Base-by-base conservation (phyloP, 352 stramenopile species). In the Achlya hypogyna region DNA sequence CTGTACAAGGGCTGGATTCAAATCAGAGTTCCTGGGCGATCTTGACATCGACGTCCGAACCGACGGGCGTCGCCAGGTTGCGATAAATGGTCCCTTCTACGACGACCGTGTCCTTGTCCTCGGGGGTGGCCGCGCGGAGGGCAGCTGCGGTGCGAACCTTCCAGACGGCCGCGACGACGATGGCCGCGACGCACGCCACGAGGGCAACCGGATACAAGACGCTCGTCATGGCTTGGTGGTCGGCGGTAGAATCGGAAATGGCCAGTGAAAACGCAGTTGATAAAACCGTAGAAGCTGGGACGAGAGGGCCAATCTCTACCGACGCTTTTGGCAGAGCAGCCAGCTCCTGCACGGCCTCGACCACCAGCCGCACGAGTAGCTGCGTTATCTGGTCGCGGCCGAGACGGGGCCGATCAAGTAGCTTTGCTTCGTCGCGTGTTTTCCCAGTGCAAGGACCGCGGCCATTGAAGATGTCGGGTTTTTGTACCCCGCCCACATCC, bases 391-490 rank as follows among this genome's bases (percentile, higher is more conserved):
- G 49, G 49, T 56, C 49, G n/a, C n/a, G n/a, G n/a, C n/a, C n/a
- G 49, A 56, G 49, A 56, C 49, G 31, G 31, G 49, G 31, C 49
- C 25, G 22, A 22, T 20, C 49, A 56, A 56, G 38, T 45, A 45
- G 38, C 38, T 45, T 45, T n/a, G 49, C 49, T 56, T n/a, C 49
- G 49, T 56, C 49, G 49, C 49, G 49, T 56, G 49, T 56, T 10
- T 10, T 56, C 1, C 22, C 18, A 49, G 49, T 20, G 31, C 10
- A 56, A n/a, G 31, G 49, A 20, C 25, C 12, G 25, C 16, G 10
- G 31, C 25, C 49, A 56, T 20, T 56, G 42, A 49, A 22, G 22
- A 49, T 20, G 22, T 49, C 42, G 22, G 18, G 42, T 56, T 56
- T 56, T 56, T 56, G 49, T 56, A 56, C 49, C 16, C 38, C 6